Base-by-base conservation (phyloP, 306 rosid genomes). In the Casuarina glauca region DNA sequence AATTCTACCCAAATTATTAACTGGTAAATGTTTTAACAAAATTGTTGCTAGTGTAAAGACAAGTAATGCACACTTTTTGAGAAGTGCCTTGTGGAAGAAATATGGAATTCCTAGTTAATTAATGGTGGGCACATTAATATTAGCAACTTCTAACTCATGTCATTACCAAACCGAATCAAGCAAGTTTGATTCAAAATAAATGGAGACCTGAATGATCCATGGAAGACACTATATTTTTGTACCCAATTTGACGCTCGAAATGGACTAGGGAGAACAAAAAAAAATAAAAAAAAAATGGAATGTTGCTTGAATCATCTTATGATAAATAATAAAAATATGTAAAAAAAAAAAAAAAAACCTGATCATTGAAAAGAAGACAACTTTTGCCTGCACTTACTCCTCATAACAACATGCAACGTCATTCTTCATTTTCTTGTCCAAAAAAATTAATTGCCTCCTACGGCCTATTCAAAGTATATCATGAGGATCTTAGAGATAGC, bases 361-460 rank as follows among this genome's bases (percentile, higher is more conserved):
- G 48, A 72, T n/a, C 36, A 36, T 67, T 43, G 48, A 69, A 42
- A 69, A 48, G 49, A 74, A 1, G 45, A 35, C 45, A 67, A 36
- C n/a, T 38, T 73, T 76, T 73, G 91, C 99, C 99, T 96, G 99
- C 71, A 96, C 98, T 1, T 97, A 93, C 86, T 96, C 99, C 53
- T 91, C 97, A 3, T 93, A 96, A 63, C 96, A 82, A 86, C 91
- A 90, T 38, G 89, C 84, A 78, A 97, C 98, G 75, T 96, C 97
- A 81, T 85, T 93, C 93, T 96, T 96, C 99, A 93, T 96, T 85
- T 96, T 96, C 90, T 96, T 96, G 82, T 96, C 99, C 93, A 26
- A 96, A 88, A 88, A 96, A 96, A 87, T 96, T 96, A 68, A 96
- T 93, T 16, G 98, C 99, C 87, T 96, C 99, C 81, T 96, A 97